These are phyloP conservation scores for Pseudogymnoascus sp. DNA, from an alignment of 2,329 filamentous ascomycete genomes.

Conservation along the genomic window DNA sequence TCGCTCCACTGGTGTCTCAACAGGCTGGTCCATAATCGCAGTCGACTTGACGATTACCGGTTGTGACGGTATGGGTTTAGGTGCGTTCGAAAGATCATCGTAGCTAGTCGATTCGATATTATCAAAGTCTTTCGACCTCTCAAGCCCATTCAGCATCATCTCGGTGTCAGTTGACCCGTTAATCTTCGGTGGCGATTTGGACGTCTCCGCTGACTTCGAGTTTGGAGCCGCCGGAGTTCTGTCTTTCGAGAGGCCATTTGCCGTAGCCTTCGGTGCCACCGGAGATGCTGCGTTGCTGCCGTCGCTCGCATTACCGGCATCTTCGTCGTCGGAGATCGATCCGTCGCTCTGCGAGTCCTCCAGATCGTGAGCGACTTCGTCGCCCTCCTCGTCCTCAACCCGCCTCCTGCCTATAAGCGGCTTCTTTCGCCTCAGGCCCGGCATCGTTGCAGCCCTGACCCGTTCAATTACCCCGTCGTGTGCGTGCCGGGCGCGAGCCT, in stretches of 20 bases:
- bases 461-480: constrained; percentile 7
- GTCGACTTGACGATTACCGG: constrained; percentile 28
- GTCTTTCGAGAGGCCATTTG: constrained; percentile 28
- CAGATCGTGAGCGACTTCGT: constrained; percentile 49
- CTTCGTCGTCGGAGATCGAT: constrained; percentile 53
- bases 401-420: constrained; percentile 59
- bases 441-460: constrained; percentile 3
- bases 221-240: constrained; percentile 21
- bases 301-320: constrained; percentile 53
- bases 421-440: constrained; percentile 40
- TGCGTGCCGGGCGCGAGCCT: background rate
- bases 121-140: constrained; percentile 20
- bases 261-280: constrained; percentile 24
- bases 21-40: constrained; percentile 32
- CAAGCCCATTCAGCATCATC: constrained; percentile 46
- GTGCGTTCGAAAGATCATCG: background rate
- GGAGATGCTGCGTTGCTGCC: constrained; percentile 43
- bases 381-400: constrained; percentile 62
- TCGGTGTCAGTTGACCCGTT: constrained; percentile 40
- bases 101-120: constrained; percentile 8
- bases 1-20: constrained; percentile 56
- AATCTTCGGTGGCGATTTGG: constrained; percentile 32
- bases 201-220: constrained; percentile 27
- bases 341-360: constrained; percentile 58
- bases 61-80: background rate